These are phyloP conservation scores for Amyloporia xantha DNA, from an alignment of 768 basidiomycete species.

Conservation along the genomic window DNA sequence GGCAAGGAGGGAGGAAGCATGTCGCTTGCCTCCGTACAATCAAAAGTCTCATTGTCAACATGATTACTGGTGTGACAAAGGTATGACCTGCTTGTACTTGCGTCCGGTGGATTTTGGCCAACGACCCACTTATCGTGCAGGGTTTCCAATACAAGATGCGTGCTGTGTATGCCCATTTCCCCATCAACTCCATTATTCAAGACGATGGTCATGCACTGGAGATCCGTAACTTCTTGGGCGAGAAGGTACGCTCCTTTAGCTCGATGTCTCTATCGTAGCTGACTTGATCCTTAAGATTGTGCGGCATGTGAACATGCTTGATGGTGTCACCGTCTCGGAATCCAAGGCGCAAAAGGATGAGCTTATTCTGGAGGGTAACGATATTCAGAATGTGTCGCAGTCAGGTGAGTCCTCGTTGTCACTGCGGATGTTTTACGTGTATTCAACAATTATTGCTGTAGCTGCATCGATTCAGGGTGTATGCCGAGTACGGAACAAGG, in stretches of 20 bases:
- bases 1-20: conserved; percentile 98
- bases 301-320: conserved; percentile 87
- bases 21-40: conserved; percentile 97
- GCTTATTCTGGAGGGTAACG: conserved; percentile 89
- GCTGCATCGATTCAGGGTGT: conserved; percentile 96
- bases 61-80: conserved; percentile 97
- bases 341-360: conserved; percentile 94
- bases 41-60: conserved; percentile 91
- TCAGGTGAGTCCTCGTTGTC: conserved; percentile 69
- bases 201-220: conserved; percentile 66
- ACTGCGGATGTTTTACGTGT: not conserved
- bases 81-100: conserved; percentile 28
- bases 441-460: conserved; percentile 23
- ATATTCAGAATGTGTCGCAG: conserved; percentile 96
- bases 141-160: conserved; percentile 99
- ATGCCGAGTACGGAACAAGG: conserved; percentile 98
- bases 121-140: too few relatives aligned
- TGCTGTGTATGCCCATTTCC: conserved; percentile 99
- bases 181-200: conserved; percentile 96
- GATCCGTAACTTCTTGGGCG: conserved; percentile 93
- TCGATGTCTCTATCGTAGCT: too few relatives aligned
- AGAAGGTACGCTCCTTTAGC: conserved; percentile 54
- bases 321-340: conserved; percentile 77
- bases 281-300: conserved; percentile 52
- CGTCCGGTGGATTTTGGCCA: not conserved